Evolutionary conservation across 1,139 yeast genomes (phyloP), one percentile per base, ranked within the genome.

Genomic region (Sugiyamaella novakii): DNA sequence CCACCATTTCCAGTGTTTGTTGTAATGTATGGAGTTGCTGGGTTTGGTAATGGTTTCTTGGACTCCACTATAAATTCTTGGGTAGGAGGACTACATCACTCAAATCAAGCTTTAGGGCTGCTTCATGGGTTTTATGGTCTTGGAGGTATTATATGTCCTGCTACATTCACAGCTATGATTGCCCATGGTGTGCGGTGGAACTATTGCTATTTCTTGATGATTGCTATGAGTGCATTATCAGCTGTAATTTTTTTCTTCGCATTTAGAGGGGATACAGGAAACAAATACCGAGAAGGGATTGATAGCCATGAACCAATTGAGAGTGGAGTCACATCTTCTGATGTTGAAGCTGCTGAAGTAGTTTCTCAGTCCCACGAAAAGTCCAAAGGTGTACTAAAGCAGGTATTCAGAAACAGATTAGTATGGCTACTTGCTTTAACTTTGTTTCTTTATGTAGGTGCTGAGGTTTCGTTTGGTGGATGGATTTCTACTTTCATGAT

Each of bases 401-500:
- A 39, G 3, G 54, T 55, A 51, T 73, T 80, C 76, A 76, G 50
- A 76, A 77, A 60, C 69, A 84, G 47, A 65, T 69, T 83, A 78
- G 50, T 84, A 1, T 82, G 87, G 87, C 55, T 77, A 3, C 61
- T 77, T 34, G 74, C 85, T 1, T 56, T 75, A n/a, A 79, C 78
- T 55, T 74, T 81, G 10, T 73, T 83, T 47, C 77, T 77, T 56
- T 83, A 83, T 56, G 84, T 81, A 60, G 89, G 88, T 2, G 74
- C 79, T 1, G 89, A 83, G 61, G 87, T 83, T 2, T 69, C 84
- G 0, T 63, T 81, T 58, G 87, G 84, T 22, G 87, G 87, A 21
- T 83, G 88, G 88, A 74, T 80, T 27, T 84, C 81, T 28, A 80
- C 88, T 0, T 83, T 73, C 57, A 70, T 83, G 58, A 72, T 79